Evolutionary conservation across 306 rosid genomes (phyloP).

Genomic region (Urtica urens): DNA sequence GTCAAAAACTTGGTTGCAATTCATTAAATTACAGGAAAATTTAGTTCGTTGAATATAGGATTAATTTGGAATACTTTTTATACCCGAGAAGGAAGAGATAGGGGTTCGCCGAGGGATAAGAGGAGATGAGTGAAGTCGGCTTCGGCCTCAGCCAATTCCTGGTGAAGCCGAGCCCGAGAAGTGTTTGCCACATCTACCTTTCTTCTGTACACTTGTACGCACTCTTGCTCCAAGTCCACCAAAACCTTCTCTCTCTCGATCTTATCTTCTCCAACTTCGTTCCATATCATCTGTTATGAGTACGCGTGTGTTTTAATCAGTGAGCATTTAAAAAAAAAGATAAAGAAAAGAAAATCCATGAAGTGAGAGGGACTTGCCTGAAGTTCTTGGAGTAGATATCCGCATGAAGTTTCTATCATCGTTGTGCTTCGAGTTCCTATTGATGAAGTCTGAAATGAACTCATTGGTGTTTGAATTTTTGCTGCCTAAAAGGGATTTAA

Average conservation of each 20-base stretch:
- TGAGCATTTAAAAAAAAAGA: conserved; percentile 5
- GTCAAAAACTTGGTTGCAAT: no score
- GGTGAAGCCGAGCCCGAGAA: conserved; percentile 83
- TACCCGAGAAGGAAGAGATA: conserved; percentile 96
- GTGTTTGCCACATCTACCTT: conserved; percentile 82
- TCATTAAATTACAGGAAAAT: no score
- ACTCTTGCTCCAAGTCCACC: conserved; percentile 81
- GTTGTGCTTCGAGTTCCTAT: conserved; percentile 59
- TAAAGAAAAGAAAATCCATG: conserved; percentile 1
- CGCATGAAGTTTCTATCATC: conserved; percentile 80
- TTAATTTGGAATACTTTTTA: no score
- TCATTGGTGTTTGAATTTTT: conserved; percentile 33
- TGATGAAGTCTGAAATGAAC: conserved; percentile 67
- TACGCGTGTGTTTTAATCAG: conserved; percentile 9
- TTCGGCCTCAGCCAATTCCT: conserved; percentile 91
- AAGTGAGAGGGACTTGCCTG: conserved; percentile 40
- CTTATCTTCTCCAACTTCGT: conserved; percentile 93
- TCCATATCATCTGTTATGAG: conserved; percentile 87
- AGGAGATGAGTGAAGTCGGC: conserved; percentile 96
- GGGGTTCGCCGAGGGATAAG: conserved; percentile 84
- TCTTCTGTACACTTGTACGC: conserved; percentile 68
- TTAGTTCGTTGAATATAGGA: no score
- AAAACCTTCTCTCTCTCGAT: conserved; percentile 78
- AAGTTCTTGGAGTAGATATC: conserved; percentile 80
- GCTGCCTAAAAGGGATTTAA: conserved; percentile 7